phyloP scores from a whole-genome alignment of 176 grass and related monocot species.

The Carex cristatella region DNA sequence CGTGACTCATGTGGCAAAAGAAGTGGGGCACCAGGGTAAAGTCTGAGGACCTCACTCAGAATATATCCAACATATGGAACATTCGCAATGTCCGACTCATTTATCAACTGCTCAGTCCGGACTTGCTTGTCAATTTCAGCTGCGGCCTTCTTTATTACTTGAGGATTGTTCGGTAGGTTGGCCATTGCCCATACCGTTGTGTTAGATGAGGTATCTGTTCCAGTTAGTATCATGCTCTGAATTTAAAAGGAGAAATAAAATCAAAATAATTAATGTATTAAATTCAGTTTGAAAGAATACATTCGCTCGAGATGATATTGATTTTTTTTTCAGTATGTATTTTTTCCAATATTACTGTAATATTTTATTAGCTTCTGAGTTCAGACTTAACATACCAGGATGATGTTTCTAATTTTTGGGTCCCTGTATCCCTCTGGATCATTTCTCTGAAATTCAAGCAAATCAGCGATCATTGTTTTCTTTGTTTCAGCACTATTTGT shows the following conservation, averaged over 20 bases:
- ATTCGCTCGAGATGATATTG: too few relatives aligned
- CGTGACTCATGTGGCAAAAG: conserved; percentile 24
- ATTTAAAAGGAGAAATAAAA: too few relatives aligned
- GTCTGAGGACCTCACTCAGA: conserved; percentile 16
- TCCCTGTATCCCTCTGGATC: conserved; percentile 20
- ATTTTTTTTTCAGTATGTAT: too few relatives aligned
- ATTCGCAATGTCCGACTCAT: conserved; percentile 20
- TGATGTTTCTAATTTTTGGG: background rate
- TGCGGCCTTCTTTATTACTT: conserved; percentile 1
- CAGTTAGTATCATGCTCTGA: background rate
- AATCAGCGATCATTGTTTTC: background rate
- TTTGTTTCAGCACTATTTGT: background rate
- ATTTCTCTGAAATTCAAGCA: conserved; percentile 14
- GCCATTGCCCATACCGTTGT: conserved; percentile 27
- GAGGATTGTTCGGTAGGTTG: conserved; percentile 13
- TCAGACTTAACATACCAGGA: background rate
- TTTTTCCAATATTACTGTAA: too few relatives aligned
- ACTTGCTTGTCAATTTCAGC: conserved; percentile 19
- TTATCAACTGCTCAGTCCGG: background rate
- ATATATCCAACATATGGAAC: conserved; percentile 24
- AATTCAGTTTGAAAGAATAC: too few relatives aligned
- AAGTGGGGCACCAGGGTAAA: conserved; percentile 19
- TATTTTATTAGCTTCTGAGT: too few relatives aligned
- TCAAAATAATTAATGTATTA: too few relatives aligned
- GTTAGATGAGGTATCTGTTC: conserved; percentile 26